Percentiles rank a stretch among this genome's conserved stretches.
phyloP scores from a whole-genome alignment of 192 early-diverging fungal species.

The Coemansia sp. region DNA sequence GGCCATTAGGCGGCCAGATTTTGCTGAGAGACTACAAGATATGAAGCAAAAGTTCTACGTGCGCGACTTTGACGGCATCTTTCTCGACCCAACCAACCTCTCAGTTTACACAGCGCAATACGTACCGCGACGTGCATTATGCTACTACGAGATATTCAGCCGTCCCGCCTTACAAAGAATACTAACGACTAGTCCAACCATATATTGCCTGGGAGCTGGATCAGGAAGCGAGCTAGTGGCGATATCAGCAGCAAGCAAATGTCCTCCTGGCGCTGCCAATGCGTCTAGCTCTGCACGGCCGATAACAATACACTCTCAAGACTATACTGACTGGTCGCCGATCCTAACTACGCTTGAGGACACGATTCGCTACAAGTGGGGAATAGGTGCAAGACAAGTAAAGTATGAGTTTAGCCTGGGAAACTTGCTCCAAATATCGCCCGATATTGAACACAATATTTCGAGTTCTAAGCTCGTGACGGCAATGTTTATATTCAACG shows the following conservation, averaged over 20 bases:
- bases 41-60: constrained; percentile 85
- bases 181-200: constrained; percentile 46
- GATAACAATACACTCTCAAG: constrained; percentile 54
- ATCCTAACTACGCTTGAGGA: constrained; percentile 61
- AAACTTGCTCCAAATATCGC: constrained; percentile 61
- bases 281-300: constrained; percentile 16
- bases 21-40: constrained; percentile 62
- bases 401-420: constrained; percentile 62
- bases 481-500: constrained; percentile 92
- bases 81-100: constrained; percentile 70
- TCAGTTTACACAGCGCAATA: constrained; percentile 89
- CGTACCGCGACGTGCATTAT: constrained; percentile 80
- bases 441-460: constrained; percentile 56
- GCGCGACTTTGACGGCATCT: constrained; percentile 83
- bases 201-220: constrained; percentile 80
- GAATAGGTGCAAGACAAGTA: constrained; percentile 43
- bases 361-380: constrained; percentile 61
- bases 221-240: constrained; percentile 85
- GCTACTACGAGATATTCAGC: constrained; percentile 78
- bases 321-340: constrained; percentile 67
- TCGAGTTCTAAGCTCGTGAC: constrained; percentile 73
- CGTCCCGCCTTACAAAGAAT: constrained; percentile 55
- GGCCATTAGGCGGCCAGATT: constrained; percentile 62
- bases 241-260: constrained; percentile 67
- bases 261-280: constrained; percentile 2